Base-by-base conservation (phyloP, 805 yeast species). In the Ascoidea tarda region DNA sequence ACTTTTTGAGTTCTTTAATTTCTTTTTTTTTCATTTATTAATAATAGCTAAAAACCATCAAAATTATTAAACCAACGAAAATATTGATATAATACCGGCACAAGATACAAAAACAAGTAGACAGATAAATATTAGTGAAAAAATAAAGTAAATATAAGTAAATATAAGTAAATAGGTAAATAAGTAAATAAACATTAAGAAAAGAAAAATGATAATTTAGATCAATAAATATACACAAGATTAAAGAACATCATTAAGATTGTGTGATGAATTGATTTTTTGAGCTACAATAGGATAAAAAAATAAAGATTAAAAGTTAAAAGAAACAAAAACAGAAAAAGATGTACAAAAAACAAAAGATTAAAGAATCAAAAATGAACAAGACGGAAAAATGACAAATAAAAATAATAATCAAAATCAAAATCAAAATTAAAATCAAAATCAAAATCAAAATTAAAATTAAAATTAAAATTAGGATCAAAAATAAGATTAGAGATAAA, bases 31-130 rank as follows among this genome's bases (percentile, higher is more conserved):
- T 88, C 93, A 56, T 89, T 78, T 55, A 90, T 91, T 79, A 95
- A 90, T 86, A 95, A 90, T 87, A 61, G 82, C 82, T 65, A 84
- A 84, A 10, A 96, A 90, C 96, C 96, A 90, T 66, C 87, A 87
- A 71, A 86, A 89, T 49, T 89, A 96, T 69, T 90, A 96, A 1
- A 96, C 96, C 63, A 85, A 89, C 66, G 91, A 97, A 33, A 78
- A 76, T 65, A 84, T 84, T 61, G 91, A 77, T 61, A 86, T 87
- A 57, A 90, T 87, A 6, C 96, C 97, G 52, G 91, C 85, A 61
- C 95, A 74, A 65, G 87, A 95, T 52, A 90, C 95, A 16, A 90
- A 96, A 62, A 88, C 89, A 66, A 89, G 91, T 97, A 97, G 91
- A 14, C 97, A 95, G 33, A 90, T 96, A 69, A 90, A 90, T 21